These are phyloP conservation scores for Citrus unshiu DNA, from an alignment of 345 rosid genomes.

Conservation along the genomic window DNA sequence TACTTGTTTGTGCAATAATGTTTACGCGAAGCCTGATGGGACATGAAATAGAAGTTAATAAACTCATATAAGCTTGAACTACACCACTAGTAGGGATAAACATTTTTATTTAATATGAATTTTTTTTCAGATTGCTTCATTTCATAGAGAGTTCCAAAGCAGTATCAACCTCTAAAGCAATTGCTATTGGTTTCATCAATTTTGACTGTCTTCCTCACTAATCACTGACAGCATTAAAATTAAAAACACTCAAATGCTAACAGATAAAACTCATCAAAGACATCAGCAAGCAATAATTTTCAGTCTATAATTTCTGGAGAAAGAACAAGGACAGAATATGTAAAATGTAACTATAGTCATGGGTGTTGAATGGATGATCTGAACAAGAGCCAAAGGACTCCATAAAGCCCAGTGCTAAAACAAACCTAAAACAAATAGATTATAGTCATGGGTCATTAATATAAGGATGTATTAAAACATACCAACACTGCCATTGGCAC, in stretches of 20 bases:
- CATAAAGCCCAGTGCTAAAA: too few relatives aligned
- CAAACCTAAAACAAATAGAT: too few relatives aligned
- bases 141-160: not conserved
- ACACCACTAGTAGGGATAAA: not conserved
- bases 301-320: not conserved
- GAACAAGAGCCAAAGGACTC: too few relatives aligned
- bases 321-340: not conserved
- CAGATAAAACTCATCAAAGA: not conserved
- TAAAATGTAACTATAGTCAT: not conserved
- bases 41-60: conserved; percentile 1
- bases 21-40: conserved; percentile 76
- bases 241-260: not conserved
- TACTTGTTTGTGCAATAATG: conserved; percentile 82
- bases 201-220: not conserved
- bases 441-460: too few relatives aligned
- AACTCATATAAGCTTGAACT: not conserved
- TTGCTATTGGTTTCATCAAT: not conserved
- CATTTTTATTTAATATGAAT: not conserved
- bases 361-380: too few relatives aligned
- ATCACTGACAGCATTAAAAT: not conserved
- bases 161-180: not conserved
- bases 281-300: not conserved
- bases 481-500: conserved; percentile 97
- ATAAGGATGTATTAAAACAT: conserved; percentile 21
- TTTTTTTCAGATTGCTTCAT: not conserved